Evolutionary conservation across 495 filamentous ascomycete species (phyloP).

Genomic region (Xylaria scruposa): DNA sequence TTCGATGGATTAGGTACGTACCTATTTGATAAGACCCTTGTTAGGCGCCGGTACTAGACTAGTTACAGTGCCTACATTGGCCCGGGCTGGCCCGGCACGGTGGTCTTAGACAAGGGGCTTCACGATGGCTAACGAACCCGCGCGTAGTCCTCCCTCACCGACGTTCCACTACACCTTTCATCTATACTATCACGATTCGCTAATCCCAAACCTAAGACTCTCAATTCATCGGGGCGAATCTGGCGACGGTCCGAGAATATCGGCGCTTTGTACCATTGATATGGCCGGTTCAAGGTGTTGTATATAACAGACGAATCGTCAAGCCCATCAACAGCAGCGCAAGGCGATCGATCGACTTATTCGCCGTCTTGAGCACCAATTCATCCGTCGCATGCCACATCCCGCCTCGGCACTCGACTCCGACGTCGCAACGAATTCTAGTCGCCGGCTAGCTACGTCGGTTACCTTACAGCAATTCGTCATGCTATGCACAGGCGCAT

Average conservation of each 20-base stretch:
- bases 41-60: background rate
- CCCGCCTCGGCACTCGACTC: background rate
- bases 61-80: background rate
- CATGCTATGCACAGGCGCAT: constrained; percentile 9
- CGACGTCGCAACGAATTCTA: background rate
- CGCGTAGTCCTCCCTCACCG: background rate
- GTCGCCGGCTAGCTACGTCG: background rate
- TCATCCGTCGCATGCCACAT: background rate
- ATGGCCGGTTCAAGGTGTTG: background rate
- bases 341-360: background rate
- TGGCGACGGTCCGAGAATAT: background rate
- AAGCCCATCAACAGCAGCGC: background rate
- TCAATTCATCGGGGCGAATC: background rate
- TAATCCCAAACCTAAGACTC: background rate
- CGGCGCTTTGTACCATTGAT: background rate
- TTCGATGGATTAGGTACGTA: background rate
- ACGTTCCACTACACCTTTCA: background rate
- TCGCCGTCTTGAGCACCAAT: background rate
- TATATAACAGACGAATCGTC: background rate
- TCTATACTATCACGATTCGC: background rate
- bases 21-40: background rate
- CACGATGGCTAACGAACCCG: background rate
- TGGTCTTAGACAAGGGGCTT: background rate
- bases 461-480: background rate
- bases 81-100: background rate